These are phyloP conservation scores for Cladophialophora yegresii DNA, from an alignment of 2,329 filamentous ascomycete species.

Conservation along the genomic window DNA sequence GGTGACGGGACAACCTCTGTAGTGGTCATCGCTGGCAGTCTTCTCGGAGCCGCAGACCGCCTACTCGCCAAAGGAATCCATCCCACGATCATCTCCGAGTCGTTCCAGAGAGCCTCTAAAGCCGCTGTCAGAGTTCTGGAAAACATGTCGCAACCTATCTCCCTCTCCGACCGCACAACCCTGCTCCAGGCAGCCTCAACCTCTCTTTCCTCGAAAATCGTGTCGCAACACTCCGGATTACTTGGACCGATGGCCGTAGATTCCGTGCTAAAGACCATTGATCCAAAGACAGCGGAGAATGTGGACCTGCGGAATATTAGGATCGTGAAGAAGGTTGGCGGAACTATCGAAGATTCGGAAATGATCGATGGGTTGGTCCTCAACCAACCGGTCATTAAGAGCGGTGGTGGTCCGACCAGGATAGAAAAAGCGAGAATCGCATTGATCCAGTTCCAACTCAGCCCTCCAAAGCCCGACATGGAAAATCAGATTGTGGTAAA, in stretches of 20 bases:
- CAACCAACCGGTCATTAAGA: constrained; percentile 91
- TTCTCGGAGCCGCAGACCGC: constrained; percentile 89
- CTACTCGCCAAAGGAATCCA: constrained; percentile 92
- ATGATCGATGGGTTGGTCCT: constrained; percentile 93
- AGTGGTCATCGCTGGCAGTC: constrained; percentile 93
- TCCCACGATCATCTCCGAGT: constrained; percentile 94
- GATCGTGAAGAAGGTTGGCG: constrained; percentile 95
- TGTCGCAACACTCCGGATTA: constrained; percentile 92
- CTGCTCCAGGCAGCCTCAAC: constrained; percentile 96
- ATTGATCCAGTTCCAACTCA: constrained; percentile 97
- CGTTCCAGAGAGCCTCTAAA: constrained; percentile 91
- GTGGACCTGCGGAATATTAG: constrained; percentile 96
- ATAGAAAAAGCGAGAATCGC: constrained; percentile 98
- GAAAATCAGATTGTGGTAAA: constrained; percentile 99
- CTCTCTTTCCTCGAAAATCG: constrained; percentile 96
- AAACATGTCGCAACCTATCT: constrained; percentile 93
- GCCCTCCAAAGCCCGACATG: constrained; percentile 98
- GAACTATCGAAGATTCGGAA: constrained; percentile 97
- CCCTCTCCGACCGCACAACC: constrained; percentile 80
- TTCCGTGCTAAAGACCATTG: constrained; percentile 92
- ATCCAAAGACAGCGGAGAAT: constrained; percentile 92
- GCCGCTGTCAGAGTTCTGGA: constrained; percentile 87
- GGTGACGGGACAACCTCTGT: constrained; percentile 98
- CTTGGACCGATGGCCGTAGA: constrained; percentile 98
- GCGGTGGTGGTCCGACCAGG: constrained; percentile 80